A percentile compares a stretch with the other conserved stretches of the same genome.
Conservation (phyloP, 768 basidiomycete genomes). For the Porpolomopsis calyptriformis region DNA sequence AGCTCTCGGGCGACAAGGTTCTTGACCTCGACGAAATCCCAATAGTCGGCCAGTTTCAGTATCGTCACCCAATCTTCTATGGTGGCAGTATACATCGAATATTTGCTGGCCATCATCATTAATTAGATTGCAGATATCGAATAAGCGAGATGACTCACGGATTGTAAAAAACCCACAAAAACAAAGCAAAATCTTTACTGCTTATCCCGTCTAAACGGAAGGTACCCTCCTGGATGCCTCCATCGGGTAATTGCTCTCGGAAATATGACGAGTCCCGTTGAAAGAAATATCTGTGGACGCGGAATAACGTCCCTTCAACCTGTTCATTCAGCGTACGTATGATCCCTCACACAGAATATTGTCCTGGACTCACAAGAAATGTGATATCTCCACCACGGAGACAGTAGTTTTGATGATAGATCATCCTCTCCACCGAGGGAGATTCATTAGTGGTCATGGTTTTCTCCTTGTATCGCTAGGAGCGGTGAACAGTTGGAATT, state of each 20-base stretch:
- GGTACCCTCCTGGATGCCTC: conserved; percentile 30
- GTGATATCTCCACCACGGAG: conserved; percentile 43
- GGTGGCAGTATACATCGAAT: conserved; percentile 42
- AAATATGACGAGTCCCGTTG: conserved; percentile 48
- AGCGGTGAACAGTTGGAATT: too few species aligned
- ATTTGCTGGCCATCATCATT: conserved; percentile 28
- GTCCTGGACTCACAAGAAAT: conserved; percentile 33
- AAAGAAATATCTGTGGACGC: conserved; percentile 54
- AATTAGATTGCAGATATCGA: neutral
- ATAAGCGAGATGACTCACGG: conserved; percentile 24
- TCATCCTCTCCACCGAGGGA: conserved; percentile 5
- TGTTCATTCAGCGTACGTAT: conserved; percentile 14
- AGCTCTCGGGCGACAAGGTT: conserved; percentile 45
- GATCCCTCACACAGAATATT: neutral
- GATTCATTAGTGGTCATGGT: too few species aligned
- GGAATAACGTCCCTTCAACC: conserved; percentile 48
- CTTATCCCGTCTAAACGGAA: conserved; percentile 29
- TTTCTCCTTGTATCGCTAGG: too few species aligned
- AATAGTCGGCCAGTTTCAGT: conserved; percentile 41
- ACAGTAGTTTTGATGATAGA: conserved; percentile 33
- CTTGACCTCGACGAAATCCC: conserved; percentile 44
- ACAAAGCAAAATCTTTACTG: conserved; percentile 30
- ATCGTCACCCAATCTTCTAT: conserved; percentile 46
- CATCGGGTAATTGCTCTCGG: conserved; percentile 21
- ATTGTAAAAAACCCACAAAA: conserved; percentile 50